These are phyloP conservation scores for Xylaria flabelliformis DNA, from an alignment of 495 filamentous ascomycete species.

Conservation along the genomic window DNA sequence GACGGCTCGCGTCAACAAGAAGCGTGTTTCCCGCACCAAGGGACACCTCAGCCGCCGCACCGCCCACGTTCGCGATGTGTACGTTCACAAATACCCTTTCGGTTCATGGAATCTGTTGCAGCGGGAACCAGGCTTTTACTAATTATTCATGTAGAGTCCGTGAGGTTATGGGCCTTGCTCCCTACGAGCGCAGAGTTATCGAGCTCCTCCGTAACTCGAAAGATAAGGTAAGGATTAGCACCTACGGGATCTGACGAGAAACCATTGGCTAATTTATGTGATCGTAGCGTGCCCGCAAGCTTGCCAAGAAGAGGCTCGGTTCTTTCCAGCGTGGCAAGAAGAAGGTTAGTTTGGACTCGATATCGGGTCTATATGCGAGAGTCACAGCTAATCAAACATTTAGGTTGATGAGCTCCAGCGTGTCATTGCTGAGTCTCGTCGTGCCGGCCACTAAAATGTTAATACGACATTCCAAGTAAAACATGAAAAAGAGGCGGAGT, in stretches of 20 bases:
- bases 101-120: not conserved
- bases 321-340: conserved; percentile 97
- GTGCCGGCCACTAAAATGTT: conserved; percentile 71
- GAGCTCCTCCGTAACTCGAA: conserved; percentile 98
- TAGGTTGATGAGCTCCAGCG: conserved; percentile 91
- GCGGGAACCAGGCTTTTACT: not conserved
- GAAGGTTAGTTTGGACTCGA: conserved; percentile 58
- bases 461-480: conserved; percentile 21
- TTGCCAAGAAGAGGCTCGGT: conserved; percentile 99
- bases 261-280: not conserved
- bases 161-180: conserved; percentile 93
- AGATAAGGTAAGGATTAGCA: conserved; percentile 66
- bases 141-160: conserved; percentile 74
- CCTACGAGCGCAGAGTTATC: conserved; percentile 97
- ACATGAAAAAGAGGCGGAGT: conserved; percentile 7
- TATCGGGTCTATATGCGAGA: not conserved
- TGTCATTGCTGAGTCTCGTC: conserved; percentile 94
- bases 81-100: not conserved
- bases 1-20: conserved; percentile 83
- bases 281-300: conserved; percentile 82
- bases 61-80: conserved; percentile 73
- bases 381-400: not conserved
- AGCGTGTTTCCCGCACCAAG: conserved; percentile 85
- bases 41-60: conserved; percentile 92
- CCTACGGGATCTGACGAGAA: not conserved